Evolutionary conservation across 306 rosid genomes (phyloP).

Genomic region (Argentina anserina): DNA sequence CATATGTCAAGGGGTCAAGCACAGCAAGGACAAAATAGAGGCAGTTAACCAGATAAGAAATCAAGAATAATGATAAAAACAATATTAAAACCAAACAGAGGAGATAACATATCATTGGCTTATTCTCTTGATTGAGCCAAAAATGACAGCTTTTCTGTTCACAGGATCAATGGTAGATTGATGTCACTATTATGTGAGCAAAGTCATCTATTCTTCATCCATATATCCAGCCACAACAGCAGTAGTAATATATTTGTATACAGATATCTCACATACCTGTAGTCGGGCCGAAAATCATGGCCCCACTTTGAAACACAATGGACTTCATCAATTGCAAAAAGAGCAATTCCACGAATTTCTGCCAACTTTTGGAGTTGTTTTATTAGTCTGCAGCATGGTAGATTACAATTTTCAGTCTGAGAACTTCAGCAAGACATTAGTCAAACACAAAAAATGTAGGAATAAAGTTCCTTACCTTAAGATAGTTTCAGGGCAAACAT

Average conservation of each 20-base stretch:
- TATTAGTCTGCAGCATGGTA: constrained; percentile 51
- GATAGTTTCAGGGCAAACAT: constrained; percentile 86
- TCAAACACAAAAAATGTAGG: neutral
- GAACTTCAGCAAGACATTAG: neutral
- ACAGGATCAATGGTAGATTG: neutral
- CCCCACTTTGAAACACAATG: constrained; percentile 99
- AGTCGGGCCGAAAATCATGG: constrained; percentile 91
- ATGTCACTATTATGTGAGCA: neutral
- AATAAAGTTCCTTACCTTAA: constrained; percentile 38
- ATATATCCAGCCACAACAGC: neutral
- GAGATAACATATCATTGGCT: neutral
- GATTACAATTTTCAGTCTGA: constrained; percentile 2
- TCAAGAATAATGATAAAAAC: neutral
- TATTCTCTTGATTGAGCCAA: neutral
- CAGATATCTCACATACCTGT: constrained; percentile 51
- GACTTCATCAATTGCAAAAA: constrained; percentile 91
- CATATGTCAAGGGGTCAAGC: constrained; percentile 8
- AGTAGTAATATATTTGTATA: neutral
- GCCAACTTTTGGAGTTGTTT: constrained; percentile 75
- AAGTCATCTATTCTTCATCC: neutral
- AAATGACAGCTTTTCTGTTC: neutral
- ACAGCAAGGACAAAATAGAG: neutral
- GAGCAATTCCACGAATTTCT: constrained; percentile 71
- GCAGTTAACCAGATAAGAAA: neutral
- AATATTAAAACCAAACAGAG: neutral